Base-by-base conservation (phyloP, 768 basidiomycete genomes). In the Lactarius tabidus region DNA sequence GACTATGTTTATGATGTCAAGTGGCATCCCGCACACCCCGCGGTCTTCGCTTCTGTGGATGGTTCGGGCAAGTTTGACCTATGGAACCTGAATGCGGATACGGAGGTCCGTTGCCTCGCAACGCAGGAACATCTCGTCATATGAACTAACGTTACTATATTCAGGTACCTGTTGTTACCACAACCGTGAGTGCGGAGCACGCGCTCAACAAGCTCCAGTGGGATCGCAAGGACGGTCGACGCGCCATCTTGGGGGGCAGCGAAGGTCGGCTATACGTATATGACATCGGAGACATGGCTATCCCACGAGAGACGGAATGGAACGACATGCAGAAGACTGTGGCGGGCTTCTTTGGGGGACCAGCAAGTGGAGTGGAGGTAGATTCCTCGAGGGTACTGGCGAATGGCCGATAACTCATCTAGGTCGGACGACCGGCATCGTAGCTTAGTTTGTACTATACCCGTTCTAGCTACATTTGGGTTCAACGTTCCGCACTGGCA, bases 1-100 rank as follows among this genome's bases (percentile, higher is more conserved):
- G 97, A 99, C 75, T 98, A 98, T 74, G 96, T 99, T 12, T 98
- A 97, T 77, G 97, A 98, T 78, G 95, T 93, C 54, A 92, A 90
- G 74, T 99, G 97, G 97, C 97, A 99, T 74, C 95, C 96, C 7
- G 81, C 85, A 17, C 95, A 99, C 76, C 97, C 97, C 17, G 94
- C 96, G 1, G 67, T 95, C 55, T 99, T 98, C 74, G 95, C 92
- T 26, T 87, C 87, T 5, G 97, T 93, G 2, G 95, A 98, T 73
- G 97, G 97, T 2, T 90, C 91, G 2, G 97, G 95, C 29, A 91
- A 89, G 75, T 98, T 99, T 75, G 93, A 98, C 72, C 73, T 99
- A 43, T 99, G 97, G 97, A 98, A 99, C 75, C 75, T 99, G 73
- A 99, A 98, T 75, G 79, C 82, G n/a, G 96, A 98, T 70, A 93